phyloP scores from a whole-genome alignment of 164 flowering plant genomes.

The Umbilicus rupestris region DNA sequence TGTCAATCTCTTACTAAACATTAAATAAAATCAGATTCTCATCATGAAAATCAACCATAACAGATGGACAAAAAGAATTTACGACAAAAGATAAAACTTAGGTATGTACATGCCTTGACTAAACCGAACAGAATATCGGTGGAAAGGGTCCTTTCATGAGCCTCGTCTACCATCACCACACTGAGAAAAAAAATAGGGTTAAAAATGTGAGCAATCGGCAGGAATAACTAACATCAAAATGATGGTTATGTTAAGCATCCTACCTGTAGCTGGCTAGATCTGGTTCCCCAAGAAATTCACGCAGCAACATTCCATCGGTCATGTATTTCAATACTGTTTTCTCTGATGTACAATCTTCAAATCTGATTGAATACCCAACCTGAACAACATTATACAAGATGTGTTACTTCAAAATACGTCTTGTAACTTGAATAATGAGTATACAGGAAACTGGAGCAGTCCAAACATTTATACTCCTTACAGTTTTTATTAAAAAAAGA shows the following conservation, averaged over 20 bases:
- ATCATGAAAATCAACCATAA: no score
- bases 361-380: constrained; percentile 98
- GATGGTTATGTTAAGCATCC: constrained; percentile 2
- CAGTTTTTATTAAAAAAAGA: background rate
- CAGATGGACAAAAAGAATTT: no score
- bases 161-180: constrained; percentile 98
- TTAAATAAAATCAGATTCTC: no score
- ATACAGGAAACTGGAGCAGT: background rate
- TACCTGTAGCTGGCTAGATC: constrained; percentile 88
- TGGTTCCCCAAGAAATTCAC: constrained; percentile 96
- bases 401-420: background rate
- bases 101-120: constrained; percentile 54
- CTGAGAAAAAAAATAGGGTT: constrained; percentile 26
- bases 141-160: constrained; percentile 93
- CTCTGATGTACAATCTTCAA: constrained; percentile 98
- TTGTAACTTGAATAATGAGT: background rate
- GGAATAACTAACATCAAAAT: background rate
- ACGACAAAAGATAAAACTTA: background rate
- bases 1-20: background rate
- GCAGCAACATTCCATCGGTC: constrained; percentile 97
- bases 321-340: constrained; percentile 84
- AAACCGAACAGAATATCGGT: constrained; percentile 92
- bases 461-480: background rate
- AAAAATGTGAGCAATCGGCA: constrained; percentile 2
- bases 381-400: constrained; percentile 13